Evolutionary conservation across 1,284 basidiomycete genomes (phyloP).

Genomic region (Puccinia coronata): DNA sequence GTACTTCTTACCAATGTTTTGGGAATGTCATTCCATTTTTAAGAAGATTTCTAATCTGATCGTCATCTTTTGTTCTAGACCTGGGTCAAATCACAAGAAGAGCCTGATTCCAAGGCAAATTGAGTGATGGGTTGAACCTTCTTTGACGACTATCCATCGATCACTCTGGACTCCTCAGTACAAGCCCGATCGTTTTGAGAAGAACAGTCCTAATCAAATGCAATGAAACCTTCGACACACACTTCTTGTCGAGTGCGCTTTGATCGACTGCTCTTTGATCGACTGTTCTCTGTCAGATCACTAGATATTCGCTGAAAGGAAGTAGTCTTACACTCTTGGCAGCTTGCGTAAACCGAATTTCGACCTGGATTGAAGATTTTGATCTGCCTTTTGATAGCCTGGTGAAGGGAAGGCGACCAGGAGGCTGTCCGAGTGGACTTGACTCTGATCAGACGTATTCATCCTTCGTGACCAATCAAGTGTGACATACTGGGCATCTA

Average conservation of each 20-base stretch:
- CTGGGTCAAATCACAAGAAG: slow-evolving; percentile 46
- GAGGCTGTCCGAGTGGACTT: no score
- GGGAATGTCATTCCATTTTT: neutral
- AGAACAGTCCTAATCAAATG: neutral
- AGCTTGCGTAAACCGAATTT: no score
- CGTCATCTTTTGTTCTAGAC: slow-evolving; percentile 8
- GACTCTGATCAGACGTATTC: no score
- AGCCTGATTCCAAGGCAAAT: slow-evolving; percentile 2
- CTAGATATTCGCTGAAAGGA: no score
- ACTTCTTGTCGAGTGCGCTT: neutral
- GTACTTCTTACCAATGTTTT: neutral
- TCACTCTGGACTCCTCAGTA: neutral
- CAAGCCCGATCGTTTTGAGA: neutral
- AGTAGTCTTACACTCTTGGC: no score
- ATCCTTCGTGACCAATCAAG: no score
- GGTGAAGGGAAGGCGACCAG: no score
- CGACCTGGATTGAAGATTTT: no score
- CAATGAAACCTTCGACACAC: neutral
- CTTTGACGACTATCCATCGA: neutral
- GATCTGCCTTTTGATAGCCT: no score
- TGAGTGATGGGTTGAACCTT: neutral
- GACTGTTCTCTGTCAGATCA: no score
- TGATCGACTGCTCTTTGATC: no score
- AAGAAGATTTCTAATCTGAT: neutral
- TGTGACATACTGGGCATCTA: no score